Base-by-base conservation (phyloP, 2,329 filamentous ascomycete genomes). In the Hymenoscyphus fructigenus region DNA sequence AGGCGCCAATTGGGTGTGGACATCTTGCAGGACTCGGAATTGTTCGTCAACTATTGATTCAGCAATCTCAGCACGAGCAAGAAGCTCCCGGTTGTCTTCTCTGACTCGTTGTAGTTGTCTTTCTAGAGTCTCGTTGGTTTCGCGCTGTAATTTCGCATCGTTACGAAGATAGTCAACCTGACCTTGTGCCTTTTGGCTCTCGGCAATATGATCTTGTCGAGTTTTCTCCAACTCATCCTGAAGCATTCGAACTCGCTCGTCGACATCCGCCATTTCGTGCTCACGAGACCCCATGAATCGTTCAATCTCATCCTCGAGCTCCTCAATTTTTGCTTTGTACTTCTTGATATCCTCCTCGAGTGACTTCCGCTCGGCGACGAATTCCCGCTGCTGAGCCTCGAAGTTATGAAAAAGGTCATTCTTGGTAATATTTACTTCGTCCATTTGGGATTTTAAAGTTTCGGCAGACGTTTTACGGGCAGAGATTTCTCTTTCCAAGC, bases 331-430 rank as follows among this genome's bases (percentile, higher is more conserved):
- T 62, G 88, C 83, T 73, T 90, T 93, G 64, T 93, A 84, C 15
- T 85, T 84, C 70, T 88, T 89, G 64, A 95, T 88, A 75, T 98
- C 93, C 17, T 86, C 83, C 71, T 97, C 91, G 0, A 98, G 82
- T 10, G 88, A 90, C 73, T 91, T 92, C 47, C 95, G 87, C 77
- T 98, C 94, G 59, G 89, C 88, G 41, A 91, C 83, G 70, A 97
- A 97, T 73, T 98, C 95, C 29, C 87, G 88, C 77, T 97, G 92
- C 69, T 96, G 86, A 14, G 93, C 90, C 74, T 98, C 93, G 80
- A 99, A 92, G 74, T 99, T 99, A 69, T 92, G 90, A 78, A 99
- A 88, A 10, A 99, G 85, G 76, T 98, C 95, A 71, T 91, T 91
- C 77, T 99, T 99, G 0, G 91, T 97, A 2, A 92, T 93, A 71